Percentiles rank a stretch among this genome's conserved stretches.
Evolutionary conservation across 345 rosid genomes (phyloP).

Genomic region (Cardamine chenopodiifolia): DNA sequence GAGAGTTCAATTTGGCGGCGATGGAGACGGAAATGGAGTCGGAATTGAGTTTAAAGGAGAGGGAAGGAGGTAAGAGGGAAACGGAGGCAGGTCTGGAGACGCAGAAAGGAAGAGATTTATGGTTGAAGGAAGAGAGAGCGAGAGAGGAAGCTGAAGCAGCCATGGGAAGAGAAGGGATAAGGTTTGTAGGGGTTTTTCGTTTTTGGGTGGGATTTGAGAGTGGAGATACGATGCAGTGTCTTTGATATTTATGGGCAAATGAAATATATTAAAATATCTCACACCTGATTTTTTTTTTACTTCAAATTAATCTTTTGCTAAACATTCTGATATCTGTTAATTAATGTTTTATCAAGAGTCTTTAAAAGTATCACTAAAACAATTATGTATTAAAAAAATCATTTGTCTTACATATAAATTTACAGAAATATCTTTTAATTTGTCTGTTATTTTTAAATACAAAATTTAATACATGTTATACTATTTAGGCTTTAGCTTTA

Average conservation of each 20-base stretch:
- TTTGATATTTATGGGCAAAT: conserved; percentile 34
- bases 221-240: conserved; percentile 23
- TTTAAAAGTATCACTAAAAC: background rate
- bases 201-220: conserved; percentile 34
- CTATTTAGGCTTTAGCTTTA: background rate
- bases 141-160: conserved; percentile 71
- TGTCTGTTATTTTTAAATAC: background rate
- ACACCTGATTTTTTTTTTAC: background rate
- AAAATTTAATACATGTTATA: background rate
- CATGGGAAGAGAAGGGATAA: conserved; percentile 55
- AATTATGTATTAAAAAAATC: background rate
- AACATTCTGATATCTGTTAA: background rate
- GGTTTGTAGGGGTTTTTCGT: conserved; percentile 21
- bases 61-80: conserved; percentile 45
- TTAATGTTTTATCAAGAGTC: background rate
- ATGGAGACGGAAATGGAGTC: conserved; percentile 49
- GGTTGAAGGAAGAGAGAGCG: conserved; percentile 59
- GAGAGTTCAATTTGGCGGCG: conserved; percentile 34
- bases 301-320: background rate
- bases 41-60: conserved; percentile 46
- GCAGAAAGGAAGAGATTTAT: conserved; percentile 50
- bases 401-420: background rate
- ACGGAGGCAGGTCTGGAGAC: conserved; percentile 47
- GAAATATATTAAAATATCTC: background rate
- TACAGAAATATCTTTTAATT: background rate